Evolutionary conservation across 306 rosid species (phyloP).

Genomic region (Alnus rubra): DNA sequence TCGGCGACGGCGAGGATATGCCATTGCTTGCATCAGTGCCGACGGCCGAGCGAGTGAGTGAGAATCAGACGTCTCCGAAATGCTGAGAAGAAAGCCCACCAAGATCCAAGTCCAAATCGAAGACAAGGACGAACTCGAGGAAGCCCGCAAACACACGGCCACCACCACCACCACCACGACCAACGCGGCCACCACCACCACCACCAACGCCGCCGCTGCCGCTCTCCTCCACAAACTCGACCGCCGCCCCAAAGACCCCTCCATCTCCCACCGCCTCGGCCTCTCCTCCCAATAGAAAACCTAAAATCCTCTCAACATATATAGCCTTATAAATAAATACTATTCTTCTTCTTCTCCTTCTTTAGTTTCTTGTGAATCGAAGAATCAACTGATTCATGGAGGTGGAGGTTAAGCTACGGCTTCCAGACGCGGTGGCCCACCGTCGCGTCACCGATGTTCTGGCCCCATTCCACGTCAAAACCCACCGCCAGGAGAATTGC

Average conservation of each 20-base stretch:
- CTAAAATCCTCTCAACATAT: too few species aligned
- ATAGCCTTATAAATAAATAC: too few species aligned
- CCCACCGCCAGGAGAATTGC: slow-evolving; percentile 76
- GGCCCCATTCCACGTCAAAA: slow-evolving; percentile 51
- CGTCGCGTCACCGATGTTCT: slow-evolving; percentile 46
- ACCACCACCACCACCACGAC: slow-evolving; percentile 28
- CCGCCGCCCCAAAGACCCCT: slow-evolving; percentile 45
- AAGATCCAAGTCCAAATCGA: slow-evolving; percentile 70
- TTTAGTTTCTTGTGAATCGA: background rate
- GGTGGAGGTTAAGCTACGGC: slow-evolving; percentile 74
- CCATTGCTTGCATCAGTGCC: too few species aligned
- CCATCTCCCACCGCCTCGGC: slow-evolving; percentile 46
- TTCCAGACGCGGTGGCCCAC: slow-evolving; percentile 49
- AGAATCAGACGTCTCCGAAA: slow-evolving; percentile 14
- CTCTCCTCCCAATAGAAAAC: slow-evolving; percentile 21
- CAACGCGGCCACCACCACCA: background rate
- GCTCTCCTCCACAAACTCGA: slow-evolving; percentile 66
- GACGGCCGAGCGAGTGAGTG: background rate
- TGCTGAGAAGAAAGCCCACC: slow-evolving; percentile 72
- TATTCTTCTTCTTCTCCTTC: background rate
- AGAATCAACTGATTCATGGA: slow-evolving; percentile 27
- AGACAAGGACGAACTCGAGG: slow-evolving; percentile 87
- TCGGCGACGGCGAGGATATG: too few species aligned
- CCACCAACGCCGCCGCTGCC: slow-evolving; percentile 32
- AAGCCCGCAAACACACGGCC: slow-evolving; percentile 61